Evolutionary conservation across 2,329 filamentous ascomycete species (phyloP).

Genomic region (Pyricularia sp.): DNA sequence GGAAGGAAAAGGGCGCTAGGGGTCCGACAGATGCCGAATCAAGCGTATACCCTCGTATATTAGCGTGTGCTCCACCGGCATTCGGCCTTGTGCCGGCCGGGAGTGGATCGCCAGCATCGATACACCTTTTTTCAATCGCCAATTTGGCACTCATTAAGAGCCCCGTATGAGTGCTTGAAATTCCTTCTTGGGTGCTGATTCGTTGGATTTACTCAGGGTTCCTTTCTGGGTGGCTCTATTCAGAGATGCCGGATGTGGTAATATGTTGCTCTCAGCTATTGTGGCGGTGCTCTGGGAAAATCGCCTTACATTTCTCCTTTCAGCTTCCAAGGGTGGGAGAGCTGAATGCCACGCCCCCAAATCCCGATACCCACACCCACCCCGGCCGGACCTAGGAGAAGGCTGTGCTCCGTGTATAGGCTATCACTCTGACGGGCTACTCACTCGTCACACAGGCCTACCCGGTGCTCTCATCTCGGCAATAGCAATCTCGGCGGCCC

Average conservation of each 20-base stretch:
- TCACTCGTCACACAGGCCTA: not conserved
- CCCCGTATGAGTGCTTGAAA: not conserved
- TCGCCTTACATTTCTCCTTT: not conserved
- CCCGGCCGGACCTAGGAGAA: not conserved
- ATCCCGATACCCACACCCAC: not conserved
- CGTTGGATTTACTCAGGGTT: not conserved
- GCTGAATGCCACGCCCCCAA: not conserved
- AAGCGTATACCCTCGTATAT: not conserved
- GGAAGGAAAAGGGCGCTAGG: not conserved
- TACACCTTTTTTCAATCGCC: not conserved
- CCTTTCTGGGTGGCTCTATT: not conserved
- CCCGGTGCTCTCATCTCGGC: not conserved
- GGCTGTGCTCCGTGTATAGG: not conserved
- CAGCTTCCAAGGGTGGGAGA: not conserved
- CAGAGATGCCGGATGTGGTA: not conserved
- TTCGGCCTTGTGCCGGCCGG: not conserved
- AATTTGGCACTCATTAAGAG: not conserved
- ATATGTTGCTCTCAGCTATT: not conserved
- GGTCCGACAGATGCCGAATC: not conserved
- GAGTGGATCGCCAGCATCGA: not conserved
- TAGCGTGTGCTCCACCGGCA: not conserved
- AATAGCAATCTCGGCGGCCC: not conserved
- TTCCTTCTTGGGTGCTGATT: not conserved
- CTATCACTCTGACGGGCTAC: not conserved
- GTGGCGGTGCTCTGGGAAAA: not conserved